A percentile compares a stretch with the other conserved stretches of the same genome.
phyloP scores from a whole-genome alignment of 306 rosid species.

The Pueraria montana region DNA sequence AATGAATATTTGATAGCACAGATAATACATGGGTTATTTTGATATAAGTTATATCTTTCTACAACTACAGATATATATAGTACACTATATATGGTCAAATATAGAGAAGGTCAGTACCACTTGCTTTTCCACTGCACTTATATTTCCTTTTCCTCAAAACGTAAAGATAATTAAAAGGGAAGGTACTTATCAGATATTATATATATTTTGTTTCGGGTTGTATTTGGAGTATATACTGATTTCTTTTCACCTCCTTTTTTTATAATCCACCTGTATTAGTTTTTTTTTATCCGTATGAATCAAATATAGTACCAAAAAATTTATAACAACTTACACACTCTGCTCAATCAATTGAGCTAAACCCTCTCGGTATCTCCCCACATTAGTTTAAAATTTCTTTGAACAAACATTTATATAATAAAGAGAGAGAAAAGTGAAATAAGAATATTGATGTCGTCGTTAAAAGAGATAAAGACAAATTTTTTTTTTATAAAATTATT shows the following conservation, averaged over 20 bases:
- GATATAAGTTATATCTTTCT: not conserved
- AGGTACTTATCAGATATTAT: slow-evolving; percentile 40
- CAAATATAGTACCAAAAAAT: no score
- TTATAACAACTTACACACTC: no score
- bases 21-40: no score
- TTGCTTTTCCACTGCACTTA: not conserved
- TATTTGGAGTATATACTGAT: not conserved
- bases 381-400: not conserved
- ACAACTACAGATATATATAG: not conserved
- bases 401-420: not conserved
- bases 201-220: not conserved
- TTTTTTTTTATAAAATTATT: no score
- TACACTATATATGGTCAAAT: not conserved
- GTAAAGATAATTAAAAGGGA: not conserved
- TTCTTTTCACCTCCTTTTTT: not conserved
- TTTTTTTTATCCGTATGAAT: no score
- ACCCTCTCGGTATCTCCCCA: no score
- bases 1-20: not conserved
- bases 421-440: not conserved
- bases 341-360: no score
- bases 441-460: not conserved
- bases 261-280: not conserved
- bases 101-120: not conserved
- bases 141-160: not conserved
- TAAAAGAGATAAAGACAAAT: not conserved